Percentiles rank a stretch among this genome's conserved stretches.
These are phyloP conservation scores for Aspergillus vadensis DNA, from an alignment of 2,329 filamentous ascomycete genomes.

Conservation along the genomic window DNA sequence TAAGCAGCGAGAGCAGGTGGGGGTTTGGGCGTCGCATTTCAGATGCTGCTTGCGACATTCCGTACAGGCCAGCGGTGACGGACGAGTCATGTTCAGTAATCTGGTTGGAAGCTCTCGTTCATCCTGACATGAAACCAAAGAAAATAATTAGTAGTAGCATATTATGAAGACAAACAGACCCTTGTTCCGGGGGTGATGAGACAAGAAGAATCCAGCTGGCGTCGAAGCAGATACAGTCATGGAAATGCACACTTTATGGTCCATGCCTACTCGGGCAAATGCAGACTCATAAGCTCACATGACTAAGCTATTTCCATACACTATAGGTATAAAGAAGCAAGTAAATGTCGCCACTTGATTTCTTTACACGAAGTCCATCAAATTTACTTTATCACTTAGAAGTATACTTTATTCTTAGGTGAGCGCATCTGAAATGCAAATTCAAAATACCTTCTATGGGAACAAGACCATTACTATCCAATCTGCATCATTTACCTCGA, in stretches of 20 bases:
- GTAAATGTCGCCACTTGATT: too few species aligned
- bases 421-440: too few species aligned
- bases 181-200: neutral
- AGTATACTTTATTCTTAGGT: too few species aligned
- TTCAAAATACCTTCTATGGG: too few species aligned
- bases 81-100: conserved; percentile 16
- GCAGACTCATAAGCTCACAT: neutral
- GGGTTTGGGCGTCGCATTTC: conserved; percentile 70
- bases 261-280: neutral
- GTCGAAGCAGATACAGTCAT: too few species aligned
- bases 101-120: neutral
- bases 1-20: conserved; percentile 65
- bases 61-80: conserved; percentile 46
- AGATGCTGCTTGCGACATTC: conserved; percentile 62
- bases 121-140: neutral
- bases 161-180: neutral
- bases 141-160: neutral
- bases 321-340: neutral
- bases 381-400: too few species aligned
- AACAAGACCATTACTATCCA: too few species aligned
- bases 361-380: too few species aligned
- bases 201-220: too few species aligned
- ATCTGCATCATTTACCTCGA: too few species aligned
- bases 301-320: neutral
- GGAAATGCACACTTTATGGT: too few species aligned